These are phyloP conservation scores for Neonectria faginata DNA, from an alignment of 2,329 filamentous ascomycete species.

Conservation along the genomic window DNA sequence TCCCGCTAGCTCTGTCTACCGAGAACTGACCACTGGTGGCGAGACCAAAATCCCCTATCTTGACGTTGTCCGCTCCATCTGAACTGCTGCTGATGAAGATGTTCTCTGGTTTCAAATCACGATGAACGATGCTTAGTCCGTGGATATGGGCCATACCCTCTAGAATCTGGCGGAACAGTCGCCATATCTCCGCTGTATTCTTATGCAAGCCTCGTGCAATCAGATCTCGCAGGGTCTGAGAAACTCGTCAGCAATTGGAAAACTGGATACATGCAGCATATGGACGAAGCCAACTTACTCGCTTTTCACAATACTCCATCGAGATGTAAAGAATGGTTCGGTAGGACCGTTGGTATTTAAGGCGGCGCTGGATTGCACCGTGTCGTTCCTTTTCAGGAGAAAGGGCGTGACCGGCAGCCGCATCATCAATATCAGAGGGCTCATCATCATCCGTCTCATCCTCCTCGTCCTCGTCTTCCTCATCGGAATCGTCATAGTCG, in stretches of 20 bases:
- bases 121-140: constrained; percentile 89
- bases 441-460: constrained; percentile 61
- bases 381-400: constrained; percentile 50
- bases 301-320: constrained; percentile 98
- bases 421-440: constrained; percentile 51
- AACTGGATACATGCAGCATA: neutral
- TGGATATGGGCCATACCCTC: constrained; percentile 94
- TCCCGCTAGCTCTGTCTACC: constrained; percentile 63
- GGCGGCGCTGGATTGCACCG: constrained; percentile 46
- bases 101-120: constrained; percentile 97
- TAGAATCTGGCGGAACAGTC: constrained; percentile 88
- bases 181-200: constrained; percentile 84
- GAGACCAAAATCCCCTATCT: constrained; percentile 96
- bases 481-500: constrained; percentile 65
- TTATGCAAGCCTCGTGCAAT: constrained; percentile 81
- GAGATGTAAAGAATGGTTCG: constrained; percentile 92
- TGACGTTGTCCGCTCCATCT: constrained; percentile 87
- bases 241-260: neutral
- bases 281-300: constrained; percentile 61
- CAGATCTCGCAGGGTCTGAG: constrained; percentile 83
- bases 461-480: constrained; percentile 60
- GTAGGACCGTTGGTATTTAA: constrained; percentile 62
- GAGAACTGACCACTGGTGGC: constrained; percentile 88
- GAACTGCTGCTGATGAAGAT: constrained; percentile 81
- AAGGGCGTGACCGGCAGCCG: constrained; percentile 39